These are phyloP conservation scores for Rehmannia glutinosa DNA, from an alignment of 257 asterid genomes.

Conservation along the genomic window DNA sequence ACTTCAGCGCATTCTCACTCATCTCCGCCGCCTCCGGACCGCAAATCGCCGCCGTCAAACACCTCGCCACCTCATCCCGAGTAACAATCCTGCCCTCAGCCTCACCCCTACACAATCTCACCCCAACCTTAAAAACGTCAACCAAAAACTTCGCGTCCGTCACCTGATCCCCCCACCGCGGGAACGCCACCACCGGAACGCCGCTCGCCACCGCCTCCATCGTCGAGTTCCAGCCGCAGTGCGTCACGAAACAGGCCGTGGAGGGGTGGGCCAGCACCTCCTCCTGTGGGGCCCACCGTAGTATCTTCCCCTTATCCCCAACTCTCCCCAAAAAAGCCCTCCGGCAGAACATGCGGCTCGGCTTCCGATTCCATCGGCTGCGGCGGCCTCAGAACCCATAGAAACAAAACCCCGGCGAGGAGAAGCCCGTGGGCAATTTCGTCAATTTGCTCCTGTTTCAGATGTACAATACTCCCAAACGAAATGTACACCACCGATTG, in stretches of 20 bases:
- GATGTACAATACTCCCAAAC: constrained; percentile 57
- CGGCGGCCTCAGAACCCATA: constrained; percentile 70
- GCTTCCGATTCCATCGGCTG: neutral
- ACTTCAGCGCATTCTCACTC: constrained; percentile 45
- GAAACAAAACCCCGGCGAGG: constrained; percentile 39
- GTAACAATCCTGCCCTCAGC: constrained; percentile 45
- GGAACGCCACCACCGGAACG: constrained; percentile 69
- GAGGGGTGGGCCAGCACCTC: constrained; percentile 69
- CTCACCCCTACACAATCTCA: constrained; percentile 64
- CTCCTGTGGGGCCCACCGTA: constrained; percentile 78
- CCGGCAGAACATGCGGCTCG: constrained; percentile 42
- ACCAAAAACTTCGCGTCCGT: constrained; percentile 75
- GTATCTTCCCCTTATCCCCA: constrained; percentile 52
- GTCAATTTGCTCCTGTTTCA: constrained; percentile 60
- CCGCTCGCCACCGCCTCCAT: constrained; percentile 76
- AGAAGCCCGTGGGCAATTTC: constrained; percentile 65
- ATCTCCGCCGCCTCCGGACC: constrained; percentile 52
- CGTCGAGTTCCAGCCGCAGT: constrained; percentile 91
- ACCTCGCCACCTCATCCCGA: constrained; percentile 53
- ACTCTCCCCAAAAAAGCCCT: constrained; percentile 44
- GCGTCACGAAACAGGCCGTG: constrained; percentile 66
- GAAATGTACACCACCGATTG: constrained; percentile 72
- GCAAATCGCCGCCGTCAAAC: constrained; percentile 40
- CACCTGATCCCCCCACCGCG: constrained; percentile 92
- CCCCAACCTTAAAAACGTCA: constrained; percentile 63